phyloP scores from a whole-genome alignment of 805 yeast species.

The Wickerhamomyces canadensis region DNA sequence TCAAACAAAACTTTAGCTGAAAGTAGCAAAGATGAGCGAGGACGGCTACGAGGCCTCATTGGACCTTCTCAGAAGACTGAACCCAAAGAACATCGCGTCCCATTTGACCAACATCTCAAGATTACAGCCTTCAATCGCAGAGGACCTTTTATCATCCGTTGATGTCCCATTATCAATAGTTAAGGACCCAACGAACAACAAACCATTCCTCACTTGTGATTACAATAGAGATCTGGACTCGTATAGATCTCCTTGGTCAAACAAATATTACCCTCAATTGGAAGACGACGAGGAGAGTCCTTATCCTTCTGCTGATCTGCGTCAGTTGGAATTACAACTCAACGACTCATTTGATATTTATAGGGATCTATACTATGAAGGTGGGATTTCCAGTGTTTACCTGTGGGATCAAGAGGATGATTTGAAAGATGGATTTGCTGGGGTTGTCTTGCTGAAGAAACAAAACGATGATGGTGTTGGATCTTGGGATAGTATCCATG shows the following conservation, averaged over 20 bases:
- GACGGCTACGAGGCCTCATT: constrained; percentile 71
- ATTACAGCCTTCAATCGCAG: constrained; percentile 61
- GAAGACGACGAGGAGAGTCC: constrained; percentile 67
- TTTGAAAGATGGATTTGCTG: constrained; percentile 64
- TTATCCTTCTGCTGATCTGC: constrained; percentile 57
- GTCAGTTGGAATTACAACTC: constrained; percentile 73
- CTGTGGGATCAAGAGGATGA: constrained; percentile 78
- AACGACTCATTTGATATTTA: constrained; percentile 91
- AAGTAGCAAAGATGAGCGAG: constrained; percentile 15
- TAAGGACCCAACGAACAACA: constrained; percentile 35
- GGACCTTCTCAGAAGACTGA: constrained; percentile 68
- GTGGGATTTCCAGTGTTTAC: constrained; percentile 85
- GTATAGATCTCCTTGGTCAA: constrained; percentile 87
- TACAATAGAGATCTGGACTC: constrained; percentile 94
- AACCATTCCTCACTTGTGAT: constrained; percentile 79
- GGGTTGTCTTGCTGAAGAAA: constrained; percentile 83
- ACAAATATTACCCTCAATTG: constrained; percentile 54
- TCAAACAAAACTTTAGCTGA: too few relatives aligned
- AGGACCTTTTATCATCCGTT: constrained; percentile 78
- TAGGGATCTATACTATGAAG: constrained; percentile 91
- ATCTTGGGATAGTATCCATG: constrained; percentile 90
- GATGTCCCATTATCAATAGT: constrained; percentile 70
- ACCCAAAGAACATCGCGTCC: constrained; percentile 53
- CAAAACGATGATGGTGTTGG: constrained; percentile 35
- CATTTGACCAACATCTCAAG: constrained; percentile 40